Conservation (phyloP, 305 asterid species). For the Fraxinus albicans region DNA sequence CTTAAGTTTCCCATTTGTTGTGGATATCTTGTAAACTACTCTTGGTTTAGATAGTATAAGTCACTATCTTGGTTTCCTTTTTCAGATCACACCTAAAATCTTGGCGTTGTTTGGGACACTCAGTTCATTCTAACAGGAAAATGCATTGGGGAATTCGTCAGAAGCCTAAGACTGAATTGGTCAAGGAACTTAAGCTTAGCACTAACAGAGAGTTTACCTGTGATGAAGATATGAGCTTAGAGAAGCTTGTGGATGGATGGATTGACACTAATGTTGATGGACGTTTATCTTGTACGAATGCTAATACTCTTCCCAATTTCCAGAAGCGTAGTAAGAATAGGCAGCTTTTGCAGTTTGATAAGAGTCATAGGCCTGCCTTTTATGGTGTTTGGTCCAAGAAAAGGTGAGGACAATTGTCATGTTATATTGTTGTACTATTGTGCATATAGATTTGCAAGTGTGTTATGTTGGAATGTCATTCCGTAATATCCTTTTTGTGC, state of each 20-base stretch:
- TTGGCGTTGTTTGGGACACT: conserved; percentile 53
- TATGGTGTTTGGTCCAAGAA: conserved; percentile 80
- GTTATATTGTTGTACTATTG: neutral
- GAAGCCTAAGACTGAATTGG: conserved; percentile 70
- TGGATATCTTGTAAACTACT: neutral
- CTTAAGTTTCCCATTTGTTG: conserved; percentile 16
- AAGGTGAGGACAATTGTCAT: conserved; percentile 43
- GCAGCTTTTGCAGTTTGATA: conserved; percentile 90
- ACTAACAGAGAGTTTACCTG: conserved; percentile 45
- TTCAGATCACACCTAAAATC: conserved; percentile 68
- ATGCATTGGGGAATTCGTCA: conserved; percentile 79
- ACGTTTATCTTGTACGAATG: conserved; percentile 30
- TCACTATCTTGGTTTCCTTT: conserved; percentile 28
- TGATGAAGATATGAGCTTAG: conserved; percentile 52
- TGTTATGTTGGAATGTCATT: neutral
- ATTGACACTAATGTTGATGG: conserved; percentile 38
- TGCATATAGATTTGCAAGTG: neutral
- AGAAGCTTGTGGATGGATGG: conserved; percentile 60
- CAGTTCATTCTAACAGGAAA: conserved; percentile 40
- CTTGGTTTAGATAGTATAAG: conserved; percentile 13
- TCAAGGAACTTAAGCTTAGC: conserved; percentile 85
- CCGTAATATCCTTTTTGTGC: neutral
- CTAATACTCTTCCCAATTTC: conserved; percentile 26
- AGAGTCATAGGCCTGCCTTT: conserved; percentile 89
- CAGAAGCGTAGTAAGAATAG: conserved; percentile 35